These are phyloP conservation scores for Eimeria praecox DNA, from an alignment of 169 alveolate species.

Conservation along the genomic window DNA sequence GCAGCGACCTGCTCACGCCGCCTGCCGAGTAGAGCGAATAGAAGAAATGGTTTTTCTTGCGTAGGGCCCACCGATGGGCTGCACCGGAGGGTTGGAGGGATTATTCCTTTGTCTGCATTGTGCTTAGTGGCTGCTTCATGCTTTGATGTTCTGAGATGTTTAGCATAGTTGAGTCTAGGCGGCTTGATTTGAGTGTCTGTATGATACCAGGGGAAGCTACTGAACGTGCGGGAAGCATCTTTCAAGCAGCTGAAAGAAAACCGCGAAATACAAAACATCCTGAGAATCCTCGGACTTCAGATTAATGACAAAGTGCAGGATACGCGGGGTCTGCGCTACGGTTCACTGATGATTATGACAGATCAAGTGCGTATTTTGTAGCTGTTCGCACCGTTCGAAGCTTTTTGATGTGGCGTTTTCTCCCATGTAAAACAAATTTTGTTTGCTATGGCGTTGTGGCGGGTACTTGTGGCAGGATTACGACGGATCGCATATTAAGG, in stretches of 20 bases:
- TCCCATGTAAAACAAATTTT: not conserved
- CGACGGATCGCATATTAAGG: slow-evolving; percentile 99
- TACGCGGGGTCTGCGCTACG: slow-evolving; percentile 97
- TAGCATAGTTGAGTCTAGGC: not conserved
- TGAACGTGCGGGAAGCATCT: slow-evolving; percentile 99
- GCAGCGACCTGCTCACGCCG: not conserved
- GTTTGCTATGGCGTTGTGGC: not conserved
- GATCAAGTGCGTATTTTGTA: slow-evolving; percentile 91
- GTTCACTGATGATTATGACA: slow-evolving; percentile 99
- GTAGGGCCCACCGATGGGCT: not conserved
- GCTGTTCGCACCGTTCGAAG: not conserved
- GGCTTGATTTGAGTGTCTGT: not conserved
- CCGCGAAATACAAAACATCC: slow-evolving; percentile 97
- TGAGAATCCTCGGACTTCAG: slow-evolving; percentile 97
- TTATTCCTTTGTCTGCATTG: not conserved
- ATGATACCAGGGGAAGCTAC: slow-evolving; percentile 96
- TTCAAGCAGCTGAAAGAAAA: slow-evolving; percentile 96
- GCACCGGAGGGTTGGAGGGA: not conserved
- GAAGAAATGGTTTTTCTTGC: not conserved
- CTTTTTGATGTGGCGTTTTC: not conserved
- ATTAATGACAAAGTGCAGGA: slow-evolving; percentile 87
- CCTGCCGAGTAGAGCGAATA: not conserved
- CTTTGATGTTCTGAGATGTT: not conserved
- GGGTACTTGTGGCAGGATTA: slow-evolving; percentile 91
- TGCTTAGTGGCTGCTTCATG: not conserved